Evolutionary conservation across 139 green algal genomes (phyloP), one percentile per base, ranked within the genome.

Genomic region (Picochlorum sp.): DNA sequence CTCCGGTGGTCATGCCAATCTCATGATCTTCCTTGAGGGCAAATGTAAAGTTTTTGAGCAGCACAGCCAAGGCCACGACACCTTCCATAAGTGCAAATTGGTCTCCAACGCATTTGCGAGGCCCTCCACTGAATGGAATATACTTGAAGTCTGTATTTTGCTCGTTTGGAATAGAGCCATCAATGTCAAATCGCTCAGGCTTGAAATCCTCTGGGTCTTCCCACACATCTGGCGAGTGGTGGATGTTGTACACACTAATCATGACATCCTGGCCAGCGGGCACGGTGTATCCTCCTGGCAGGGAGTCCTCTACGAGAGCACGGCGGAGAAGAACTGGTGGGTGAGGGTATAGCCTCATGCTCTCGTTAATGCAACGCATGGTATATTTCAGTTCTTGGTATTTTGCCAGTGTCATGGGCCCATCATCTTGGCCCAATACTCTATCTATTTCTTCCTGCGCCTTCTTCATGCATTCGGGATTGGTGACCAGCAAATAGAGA

Each of bases 331-430:
- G 85, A 51, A 98, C 92, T 20, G 94, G 94, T 4, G 94, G 94
- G 82, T 98, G 94, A 5, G 94, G 93, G 81, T 98, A 99, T 49
- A 99, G 80, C 23, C 94, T 84, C 92, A 99, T 97, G 73, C 79
- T 90, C 82, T 99, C 94, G 70, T 88, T 88, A 24, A 99, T 75
- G 73, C 92, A 97, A 20, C 91, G 82, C 76, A 87, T 89, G 9
- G 86, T 65, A 74, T 98, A 99, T 38, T 77, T 79, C 10, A 98
- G 82, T 61, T 84, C 56, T 34, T 38, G 41, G 64, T 92, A 94
- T 50, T 97, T 82, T 16, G 64, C 75, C 56, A 89, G 66, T 38
- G 20, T 81, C 11, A 69, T 81, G 8, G 86, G 78, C 44, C 70
- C 68, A 32, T 69, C 44, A 8, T 58, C 54, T 30, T 68, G 72